A percentile compares a stretch with the other conserved stretches of the same genome.
These are phyloP conservation scores for Hysterium pulicare DNA, from an alignment of 2,329 filamentous ascomycete species.

Conservation along the genomic window DNA sequence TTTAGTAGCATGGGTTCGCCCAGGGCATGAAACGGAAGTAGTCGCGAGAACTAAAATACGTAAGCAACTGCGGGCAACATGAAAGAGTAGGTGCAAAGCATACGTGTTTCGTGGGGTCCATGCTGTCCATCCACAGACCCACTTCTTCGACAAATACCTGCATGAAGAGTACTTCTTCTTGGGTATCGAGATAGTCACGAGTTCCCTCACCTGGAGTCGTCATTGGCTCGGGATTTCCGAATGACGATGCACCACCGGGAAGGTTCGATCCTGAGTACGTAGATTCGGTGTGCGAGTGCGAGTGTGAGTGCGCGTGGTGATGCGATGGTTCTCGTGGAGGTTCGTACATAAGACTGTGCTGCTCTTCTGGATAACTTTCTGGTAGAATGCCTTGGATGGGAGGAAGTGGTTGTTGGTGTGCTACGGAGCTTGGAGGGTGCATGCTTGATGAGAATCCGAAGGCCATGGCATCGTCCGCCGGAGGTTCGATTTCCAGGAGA, in stretches of 20 bases:
- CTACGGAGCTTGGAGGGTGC: conserved; percentile 30
- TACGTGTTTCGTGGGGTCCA: conserved; percentile 77
- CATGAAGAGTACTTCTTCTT: conserved; percentile 83
- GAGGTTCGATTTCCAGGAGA: conserved; percentile 37
- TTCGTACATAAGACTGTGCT: conserved; percentile 41
- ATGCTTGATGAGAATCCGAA: conserved; percentile 21
- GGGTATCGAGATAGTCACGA: conserved; percentile 65
- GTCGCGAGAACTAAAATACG: conserved; percentile 64
- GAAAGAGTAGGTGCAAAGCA: conserved; percentile 15
- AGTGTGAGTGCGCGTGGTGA: conserved; percentile 29
- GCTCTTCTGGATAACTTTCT: conserved; percentile 44
- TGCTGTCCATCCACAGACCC: conserved; percentile 88
- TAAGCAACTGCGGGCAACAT: conserved; percentile 7
- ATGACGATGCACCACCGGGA: conserved; percentile 27
- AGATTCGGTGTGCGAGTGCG: conserved; percentile 25
- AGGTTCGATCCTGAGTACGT: conserved; percentile 24
- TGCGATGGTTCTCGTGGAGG: conserved; percentile 28
- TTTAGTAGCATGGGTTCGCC: conserved; percentile 85
- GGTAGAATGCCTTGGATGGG: conserved; percentile 50
- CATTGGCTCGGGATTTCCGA: conserved; percentile 29
- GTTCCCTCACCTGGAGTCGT: conserved; percentile 43
- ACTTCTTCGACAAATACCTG: conserved; percentile 90
- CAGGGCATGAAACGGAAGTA: conserved; percentile 79
- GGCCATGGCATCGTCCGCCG: conserved; percentile 27
- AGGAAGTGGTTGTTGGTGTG: conserved; percentile 51